Evolutionary conservation across 257 asterid genomes (phyloP).

Genomic region (Solanum sitiens): DNA sequence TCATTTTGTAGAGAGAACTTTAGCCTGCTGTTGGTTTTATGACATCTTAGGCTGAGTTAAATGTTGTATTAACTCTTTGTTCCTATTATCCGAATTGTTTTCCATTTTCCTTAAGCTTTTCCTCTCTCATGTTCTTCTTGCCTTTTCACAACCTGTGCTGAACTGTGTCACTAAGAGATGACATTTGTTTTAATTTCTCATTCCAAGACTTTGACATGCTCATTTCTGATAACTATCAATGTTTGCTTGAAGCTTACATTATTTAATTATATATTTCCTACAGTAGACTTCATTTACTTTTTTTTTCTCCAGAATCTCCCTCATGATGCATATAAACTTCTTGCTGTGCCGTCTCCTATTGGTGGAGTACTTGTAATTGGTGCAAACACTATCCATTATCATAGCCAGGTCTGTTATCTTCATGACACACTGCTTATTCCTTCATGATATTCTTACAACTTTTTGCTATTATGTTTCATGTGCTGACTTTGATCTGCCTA

Average conservation of each 20-base stretch:
- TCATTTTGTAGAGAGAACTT: background rate
- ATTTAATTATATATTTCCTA: background rate
- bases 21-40: background rate
- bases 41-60: background rate
- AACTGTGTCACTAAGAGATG: background rate
- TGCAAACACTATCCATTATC: conserved; percentile 92
- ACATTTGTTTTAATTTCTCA: background rate
- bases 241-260: background rate
- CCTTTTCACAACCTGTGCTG: background rate
- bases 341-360: conserved; percentile 97
- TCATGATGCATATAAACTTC: conserved; percentile 96
- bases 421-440: background rate
- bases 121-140: background rate
- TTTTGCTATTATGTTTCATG: background rate
- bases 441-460: background rate
- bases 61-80: background rate
- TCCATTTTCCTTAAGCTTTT: background rate
- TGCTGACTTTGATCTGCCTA: conserved; percentile 5
- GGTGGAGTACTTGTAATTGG: conserved; percentile 95
- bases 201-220: background rate
- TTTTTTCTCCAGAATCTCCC: conserved; percentile 65
- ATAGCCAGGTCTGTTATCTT: conserved; percentile 64
- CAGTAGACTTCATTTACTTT: conserved; percentile 2
- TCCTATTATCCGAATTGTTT: background rate
- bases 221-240: background rate